Evolutionary conservation across 2,329 filamentous ascomycete genomes (phyloP), one percentile per base, ranked within the genome.

Genomic region (Chaetomiaceae sp.): DNA sequence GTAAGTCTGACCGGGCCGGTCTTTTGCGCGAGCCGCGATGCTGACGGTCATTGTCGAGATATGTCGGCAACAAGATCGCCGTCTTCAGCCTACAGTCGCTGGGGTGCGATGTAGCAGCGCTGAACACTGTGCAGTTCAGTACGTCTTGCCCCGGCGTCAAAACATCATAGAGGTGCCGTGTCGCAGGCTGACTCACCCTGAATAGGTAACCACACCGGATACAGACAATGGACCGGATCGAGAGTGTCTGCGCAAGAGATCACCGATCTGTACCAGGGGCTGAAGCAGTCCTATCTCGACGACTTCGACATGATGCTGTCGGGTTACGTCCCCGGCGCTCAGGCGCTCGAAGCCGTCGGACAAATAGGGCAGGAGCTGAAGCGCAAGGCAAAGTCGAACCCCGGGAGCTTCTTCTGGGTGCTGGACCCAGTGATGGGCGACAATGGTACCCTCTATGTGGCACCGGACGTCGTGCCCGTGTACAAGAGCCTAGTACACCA

Each of bases 121-220:
- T 99, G 64, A 96, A 99, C 69, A 99, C 94, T 0, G 94, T 99
- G 6, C 88, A 99, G 65, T 99, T 96, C 75, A 97, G 92, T 96
- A 76, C 70, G 86, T n/a, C n/a, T n/a, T n/a, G n/a, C n/a, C n/a
- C n/a, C n/a, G n/a, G n/a, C n/a, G n/a, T n/a, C n/a, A n/a, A n/a
- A n/a, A n/a, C n/a, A n/a, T n/a, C n/a, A n/a, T n/a, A n/a, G n/a
- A n/a, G n/a, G n/a, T n/a, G n/a, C n/a, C n/a, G n/a, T n/a, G n/a
- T 31, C 47, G 8, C 20, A 37, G 40, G 34, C 33, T 52, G 29
- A 59, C 43, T 43, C 45, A 12, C 14, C n/a, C 5, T 38, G 33
- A 36, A 63, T 65, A 96, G 91, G 91, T 70, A 99, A 99, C 66
- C 94, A 99, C 69, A 92, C 91, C 1, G 94, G 89, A 39, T 99